Percentiles rank a stretch among this genome's conserved stretches.
Evolutionary conservation across 2,329 filamentous ascomycete genomes (phyloP).

Genomic region (Sporothrix brasiliensis): DNA sequence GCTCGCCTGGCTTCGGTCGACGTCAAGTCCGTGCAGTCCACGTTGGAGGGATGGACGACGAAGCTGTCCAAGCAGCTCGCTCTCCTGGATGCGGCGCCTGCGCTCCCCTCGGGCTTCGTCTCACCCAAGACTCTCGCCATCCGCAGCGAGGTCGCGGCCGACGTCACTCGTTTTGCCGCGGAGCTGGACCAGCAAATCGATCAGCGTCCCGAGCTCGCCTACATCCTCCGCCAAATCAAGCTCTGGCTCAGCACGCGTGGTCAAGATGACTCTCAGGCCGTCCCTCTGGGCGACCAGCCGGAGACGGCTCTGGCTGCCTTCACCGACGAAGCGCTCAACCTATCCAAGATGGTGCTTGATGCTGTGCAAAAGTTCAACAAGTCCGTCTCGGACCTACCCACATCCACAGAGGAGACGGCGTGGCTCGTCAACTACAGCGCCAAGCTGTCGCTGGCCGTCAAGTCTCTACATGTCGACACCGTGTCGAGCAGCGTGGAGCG

Average conservation of each 20-base stretch:
- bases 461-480: conserved; percentile 61
- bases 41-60: conserved; percentile 53
- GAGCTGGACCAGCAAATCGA: conserved; percentile 51
- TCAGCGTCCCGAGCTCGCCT: conserved; percentile 61
- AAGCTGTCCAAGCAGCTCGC: conserved; percentile 38
- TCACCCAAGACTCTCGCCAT: conserved; percentile 46
- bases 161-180: conserved; percentile 45
- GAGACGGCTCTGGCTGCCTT: conserved; percentile 48
- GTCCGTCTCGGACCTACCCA: conserved; percentile 56
- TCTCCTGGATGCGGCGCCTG: conserved; percentile 44
- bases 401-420: conserved; percentile 61
- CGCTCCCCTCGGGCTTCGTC: conserved; percentile 56
- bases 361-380: conserved; percentile 73
- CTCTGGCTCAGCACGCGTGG: conserved; percentile 59
- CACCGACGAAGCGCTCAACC: conserved; percentile 60
- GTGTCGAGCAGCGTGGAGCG: conserved; percentile 51
- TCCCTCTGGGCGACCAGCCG: not conserved
- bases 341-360: conserved; percentile 77
- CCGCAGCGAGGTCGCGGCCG: conserved; percentile 43
- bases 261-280: not conserved
- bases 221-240: conserved; percentile 66
- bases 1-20: conserved; percentile 62
- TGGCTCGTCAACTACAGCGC: conserved; percentile 65
- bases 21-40: conserved; percentile 49
- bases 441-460: conserved; percentile 56